These are phyloP conservation scores for Pichia exigua DNA, from an alignment of 805 yeast genomes.

Conservation along the genomic window DNA sequence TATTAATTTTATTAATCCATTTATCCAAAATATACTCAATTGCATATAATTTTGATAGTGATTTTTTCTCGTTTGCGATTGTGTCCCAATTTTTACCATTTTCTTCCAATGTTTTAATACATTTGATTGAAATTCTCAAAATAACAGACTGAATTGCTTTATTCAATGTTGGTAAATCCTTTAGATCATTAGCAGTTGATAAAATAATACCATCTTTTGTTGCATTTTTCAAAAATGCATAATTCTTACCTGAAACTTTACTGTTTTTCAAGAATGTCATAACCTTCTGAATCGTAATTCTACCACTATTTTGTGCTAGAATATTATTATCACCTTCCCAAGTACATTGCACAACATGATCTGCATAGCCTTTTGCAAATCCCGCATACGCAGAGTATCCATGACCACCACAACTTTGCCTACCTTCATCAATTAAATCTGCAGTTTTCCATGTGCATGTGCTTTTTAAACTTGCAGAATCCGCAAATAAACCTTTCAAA, in stretches of 20 bases:
- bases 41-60: constrained; percentile 44
- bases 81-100: constrained; percentile 37
- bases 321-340: constrained; percentile 98
- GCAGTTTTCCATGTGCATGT: constrained; percentile 84
- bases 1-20: constrained; percentile 29
- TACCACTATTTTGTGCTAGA: constrained; percentile 75
- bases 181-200: constrained; percentile 20
- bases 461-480: constrained; percentile 83
- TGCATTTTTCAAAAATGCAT: constrained; percentile 29
- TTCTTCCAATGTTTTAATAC: constrained; percentile 27
- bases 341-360: constrained; percentile 97
- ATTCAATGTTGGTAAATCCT: constrained; percentile 27
- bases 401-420: constrained; percentile 95
- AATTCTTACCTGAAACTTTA: constrained; percentile 28
- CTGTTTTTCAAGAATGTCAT: constrained; percentile 32
- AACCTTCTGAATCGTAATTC: constrained; percentile 55
- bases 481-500: constrained; percentile 71
- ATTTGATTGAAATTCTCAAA: constrained; percentile 30
- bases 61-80: constrained; percentile 38
- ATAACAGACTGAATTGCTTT: constrained; percentile 35
- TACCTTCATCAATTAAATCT: constrained; percentile 73
- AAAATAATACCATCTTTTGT: constrained; percentile 28
- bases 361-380: constrained; percentile 79
- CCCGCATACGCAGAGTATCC: constrained; percentile 93
- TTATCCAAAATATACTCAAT: constrained; percentile 38